Base-by-base conservation (phyloP, 345 rosid species). In the Sonneratia caseolaris region DNA sequence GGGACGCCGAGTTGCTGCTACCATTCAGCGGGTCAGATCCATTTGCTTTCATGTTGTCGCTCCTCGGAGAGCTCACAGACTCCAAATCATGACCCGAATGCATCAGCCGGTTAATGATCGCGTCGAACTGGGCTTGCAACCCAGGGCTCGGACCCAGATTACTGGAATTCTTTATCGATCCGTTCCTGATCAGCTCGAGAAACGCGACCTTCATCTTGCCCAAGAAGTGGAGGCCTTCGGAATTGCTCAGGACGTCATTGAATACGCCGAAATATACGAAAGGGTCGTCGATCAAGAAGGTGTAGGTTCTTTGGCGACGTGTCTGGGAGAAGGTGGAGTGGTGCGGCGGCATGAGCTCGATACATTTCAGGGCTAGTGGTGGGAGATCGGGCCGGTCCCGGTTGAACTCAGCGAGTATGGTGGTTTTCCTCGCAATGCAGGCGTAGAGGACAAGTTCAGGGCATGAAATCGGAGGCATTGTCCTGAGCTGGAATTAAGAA, bases 281-380 rank as follows among this genome's bases (percentile, higher is more conserved):
- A 35, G 87, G 83, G 55, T 78, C 83, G 0, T 84, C 80, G 81
- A 88, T 83, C 15, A 88, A 73, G 85, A 85, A 91, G 2, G 87
- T 79, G 77, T 87, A 86, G 37, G 87, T 86, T 75, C 81, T 84
- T 24, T 78, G 62, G 37, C 77, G 72, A 68, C 74, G 79, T 14
- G 99, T 88, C 36, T 91, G 97, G 53, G 90, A 87, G 79, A 91
- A 94, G 68, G 74, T 45, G 10, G 92, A 82, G 85, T 94, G 97
- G 76, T 82, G 70, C 1, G 79, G 84, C 37, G 99, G 99, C 70
- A 96, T 74, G 36, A 74, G 80, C 70, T 83, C 83, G 71, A 92
- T 79, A 83, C 97, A 95, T 81, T 77, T 35, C 27, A 71, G 76
- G 13, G 87, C 97, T 51, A 87, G 49, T 21, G 72, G 71, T 76